Evolutionary conservation across 371 early-diverging fungal species (phyloP).

Genomic region (Rhizopus stolonifer): DNA sequence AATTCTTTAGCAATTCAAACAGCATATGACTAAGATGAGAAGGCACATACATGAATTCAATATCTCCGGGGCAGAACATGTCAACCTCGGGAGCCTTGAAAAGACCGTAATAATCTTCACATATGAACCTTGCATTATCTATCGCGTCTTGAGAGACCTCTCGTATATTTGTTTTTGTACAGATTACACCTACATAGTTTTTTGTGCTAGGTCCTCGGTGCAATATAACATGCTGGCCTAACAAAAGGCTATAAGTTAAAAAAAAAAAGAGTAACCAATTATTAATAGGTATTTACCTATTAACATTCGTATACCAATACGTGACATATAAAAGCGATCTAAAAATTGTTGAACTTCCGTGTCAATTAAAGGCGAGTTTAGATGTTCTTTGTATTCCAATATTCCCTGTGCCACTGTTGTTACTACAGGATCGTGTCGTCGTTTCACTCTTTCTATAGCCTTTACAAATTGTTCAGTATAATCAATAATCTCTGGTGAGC

Average conservation of each 20-base stretch:
- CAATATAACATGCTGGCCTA: conserved; percentile 77
- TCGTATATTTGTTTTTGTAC: conserved; percentile 82
- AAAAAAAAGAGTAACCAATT: not conserved
- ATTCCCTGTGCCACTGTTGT: conserved; percentile 92
- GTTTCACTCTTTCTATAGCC: conserved; percentile 87
- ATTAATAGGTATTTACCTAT: conserved; percentile 58
- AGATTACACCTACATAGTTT: conserved; percentile 95
- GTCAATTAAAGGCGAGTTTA: conserved; percentile 62
- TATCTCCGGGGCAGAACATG: conserved; percentile 78
- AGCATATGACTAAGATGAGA: conserved; percentile 95
- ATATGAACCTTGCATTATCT: conserved; percentile 89
- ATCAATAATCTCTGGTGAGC: conserved; percentile 70
- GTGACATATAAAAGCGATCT: conserved; percentile 97
- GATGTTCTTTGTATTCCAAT: conserved; percentile 84
- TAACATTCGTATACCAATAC: conserved; percentile 97
- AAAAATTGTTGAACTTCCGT: conserved; percentile 88
- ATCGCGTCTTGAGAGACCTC: conserved; percentile 86
- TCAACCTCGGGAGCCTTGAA: conserved; percentile 82
- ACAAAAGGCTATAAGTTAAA: no score
- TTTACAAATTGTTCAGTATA: conserved; percentile 85
- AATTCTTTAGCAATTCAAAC: conserved; percentile 97
- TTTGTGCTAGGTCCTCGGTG: conserved; percentile 58
- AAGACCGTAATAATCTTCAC: conserved; percentile 89
- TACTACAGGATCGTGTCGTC: conserved; percentile 92
- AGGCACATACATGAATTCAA: conserved; percentile 96